Base-by-base conservation (phyloP, 352 stramenopile species). In the Globisporangium takayamanum region DNA sequence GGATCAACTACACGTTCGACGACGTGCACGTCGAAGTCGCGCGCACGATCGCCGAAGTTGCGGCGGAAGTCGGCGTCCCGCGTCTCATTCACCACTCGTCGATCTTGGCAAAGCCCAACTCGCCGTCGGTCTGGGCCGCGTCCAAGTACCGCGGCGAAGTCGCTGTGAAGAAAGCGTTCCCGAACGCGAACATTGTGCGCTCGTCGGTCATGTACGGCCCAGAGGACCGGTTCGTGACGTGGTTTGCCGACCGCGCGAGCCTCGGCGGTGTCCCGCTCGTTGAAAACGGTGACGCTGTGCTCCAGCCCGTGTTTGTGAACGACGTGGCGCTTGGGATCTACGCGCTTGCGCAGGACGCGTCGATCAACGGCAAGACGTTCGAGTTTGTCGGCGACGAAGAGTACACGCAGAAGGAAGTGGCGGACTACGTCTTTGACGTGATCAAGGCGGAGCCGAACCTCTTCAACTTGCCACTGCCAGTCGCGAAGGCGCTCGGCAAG, bases 351-450 rank as follows among this genome's bases (percentile, higher is more conserved):
- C 78, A 89, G 70, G 84, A 95, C 69, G 52, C 66, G 59, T 89
- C 62, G 63, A 94, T 98, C 67, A 83, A 97, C 52, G 94, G 95
- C 55, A 81, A 97, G 64, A 97, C 84, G 7, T 97, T 99, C 51
- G 93, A 99, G 70, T 89, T 98, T 62, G 96, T 97, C 55, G 97
- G 97, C 37, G 91, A 97, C 26, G 88, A 98, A 53, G 93, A 98
- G 74, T 99, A 98, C 69, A 95, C 95, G 55, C 92, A 97, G 74
- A 96, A 96, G 65, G 95, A 99, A 70, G 67, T 99, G n/a, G 95
- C 87, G 18, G 90, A 98, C 62, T 99, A 98, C 72, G 88, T 98
- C 42, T 97, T 97, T 60, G 93, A 99, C 57, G 73, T 82, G 57
- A 96, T 83, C 54, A 89, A 92, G 69, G 69, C 73, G 57, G 74